A percentile compares a stretch with the other conserved stretches of the same genome.
These are phyloP conservation scores for Pyrenochaeta sp. DNA, from an alignment of 2,329 filamentous ascomycete species.

Conservation along the genomic window DNA sequence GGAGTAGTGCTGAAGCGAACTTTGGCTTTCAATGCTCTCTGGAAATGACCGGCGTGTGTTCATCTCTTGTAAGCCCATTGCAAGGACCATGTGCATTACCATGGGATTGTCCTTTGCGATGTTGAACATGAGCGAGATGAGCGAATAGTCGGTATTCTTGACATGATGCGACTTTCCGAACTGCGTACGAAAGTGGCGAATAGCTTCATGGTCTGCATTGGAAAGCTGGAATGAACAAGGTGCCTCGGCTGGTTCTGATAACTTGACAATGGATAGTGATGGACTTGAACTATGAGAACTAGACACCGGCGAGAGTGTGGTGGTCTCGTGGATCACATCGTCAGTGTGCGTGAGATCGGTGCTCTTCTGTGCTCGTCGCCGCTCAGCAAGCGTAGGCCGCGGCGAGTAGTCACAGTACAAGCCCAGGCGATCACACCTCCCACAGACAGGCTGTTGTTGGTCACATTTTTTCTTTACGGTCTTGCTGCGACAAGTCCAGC, in stretches of 20 bases:
- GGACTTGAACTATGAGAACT: no score
- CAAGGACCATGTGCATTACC: slow-evolving; percentile 49
- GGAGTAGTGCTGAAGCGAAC: slow-evolving; percentile 37
- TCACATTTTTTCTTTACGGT: slow-evolving; percentile 25
- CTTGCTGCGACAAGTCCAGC: slow-evolving; percentile 21
- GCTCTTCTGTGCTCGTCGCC: slow-evolving; percentile 9
- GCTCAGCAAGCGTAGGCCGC: slow-evolving; percentile 19
- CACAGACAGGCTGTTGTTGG: slow-evolving; percentile 16
- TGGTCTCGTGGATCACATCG: slow-evolving; percentile 25
- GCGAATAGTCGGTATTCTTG: slow-evolving; percentile 47
- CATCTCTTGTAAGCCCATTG: slow-evolving; percentile 43
- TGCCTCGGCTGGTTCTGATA: not conserved
- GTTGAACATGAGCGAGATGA: slow-evolving; percentile 48
- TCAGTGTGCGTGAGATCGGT: not conserved
- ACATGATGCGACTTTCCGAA: slow-evolving; percentile 48
- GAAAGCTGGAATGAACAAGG: slow-evolving; percentile 33
- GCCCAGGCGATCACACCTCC: slow-evolving; percentile 12
- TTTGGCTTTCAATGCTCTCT: not conserved
- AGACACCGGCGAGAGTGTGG: slow-evolving; percentile 35
- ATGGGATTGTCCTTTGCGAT: slow-evolving; percentile 43
- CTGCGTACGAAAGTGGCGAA: slow-evolving; percentile 47
- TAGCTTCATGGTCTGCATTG: slow-evolving; percentile 45
- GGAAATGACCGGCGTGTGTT: slow-evolving; percentile 26
- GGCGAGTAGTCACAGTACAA: slow-evolving; percentile 17
- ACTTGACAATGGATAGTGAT: not conserved